Base-by-base conservation (phyloP, 2,329 filamentous ascomycete genomes). In the Triangularia verruculosa region DNA sequence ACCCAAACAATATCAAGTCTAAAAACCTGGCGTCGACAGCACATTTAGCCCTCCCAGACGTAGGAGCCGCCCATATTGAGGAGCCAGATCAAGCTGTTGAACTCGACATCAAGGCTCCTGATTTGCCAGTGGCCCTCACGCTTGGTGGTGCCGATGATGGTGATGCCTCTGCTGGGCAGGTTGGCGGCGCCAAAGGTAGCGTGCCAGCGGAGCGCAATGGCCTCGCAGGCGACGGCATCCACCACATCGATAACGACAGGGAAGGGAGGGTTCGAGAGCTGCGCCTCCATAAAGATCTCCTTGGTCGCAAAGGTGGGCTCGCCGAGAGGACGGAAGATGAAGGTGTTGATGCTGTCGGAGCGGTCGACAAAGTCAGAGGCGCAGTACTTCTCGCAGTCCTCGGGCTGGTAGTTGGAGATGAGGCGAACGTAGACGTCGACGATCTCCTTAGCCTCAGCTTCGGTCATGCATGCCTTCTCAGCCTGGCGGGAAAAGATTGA, bases 331-430 rank as follows among this genome's bases (percentile, higher is more conserved):
- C 66, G 65, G 68, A 70, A 64, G 62, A 72, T 68, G 68, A 75
- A 72, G 59, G 67, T 71, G 71, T 74, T 74, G 71, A 75, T 74
- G 67, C 72, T 73, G 71, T 74, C 72, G 60, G 72, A 73, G 58
- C 69, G 67, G 68, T 74, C 72, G 63, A 71, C 71, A 47, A 74
- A 74, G 52, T 65, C 60, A 34, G 70, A 65, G 59, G 71, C 69
- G 64, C 71, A 71, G 68, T 74, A 73, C 67, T 71, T 74, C 11
- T 66, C 68, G 66, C 69, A 70, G 62, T 69, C 70, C 4, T 65
- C 67, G 34, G 68, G 66, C 52, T 62, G 67, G 69, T 74, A 75
- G 61, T 71, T 69, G 67, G 72, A 68, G 66, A 75, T 75, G 20
- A 73, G 69, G 47, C 67, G 67, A 58, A 62, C 64, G 67, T 75